Conservation (phyloP, 305 asterid genomes). For the Nicotiana rustica region DNA sequence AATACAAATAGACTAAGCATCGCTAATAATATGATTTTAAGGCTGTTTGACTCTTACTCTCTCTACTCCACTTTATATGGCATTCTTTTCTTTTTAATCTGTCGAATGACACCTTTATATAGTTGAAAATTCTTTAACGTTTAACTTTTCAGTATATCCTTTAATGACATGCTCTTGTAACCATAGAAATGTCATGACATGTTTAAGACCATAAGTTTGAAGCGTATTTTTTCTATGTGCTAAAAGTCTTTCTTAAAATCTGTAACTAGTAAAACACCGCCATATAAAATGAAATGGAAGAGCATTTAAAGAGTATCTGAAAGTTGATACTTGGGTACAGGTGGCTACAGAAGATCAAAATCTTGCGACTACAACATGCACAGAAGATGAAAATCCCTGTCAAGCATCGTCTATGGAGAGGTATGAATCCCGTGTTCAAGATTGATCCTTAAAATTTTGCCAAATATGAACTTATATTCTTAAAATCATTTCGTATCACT, state of each 20-base stretch:
- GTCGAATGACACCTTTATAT: no score
- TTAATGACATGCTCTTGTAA: no score
- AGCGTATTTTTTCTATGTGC: no score
- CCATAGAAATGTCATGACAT: no score
- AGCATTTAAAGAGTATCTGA: neutral
- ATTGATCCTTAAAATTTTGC: constrained; percentile 8
- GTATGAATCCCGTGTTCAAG: neutral
- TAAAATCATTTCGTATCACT: neutral
- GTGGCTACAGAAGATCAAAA: neutral
- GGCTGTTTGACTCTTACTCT: neutral
- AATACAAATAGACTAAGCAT: neutral
- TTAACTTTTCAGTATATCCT: no score
- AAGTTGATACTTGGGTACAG: neutral
- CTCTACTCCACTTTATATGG: no score
- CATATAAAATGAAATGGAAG: no score
- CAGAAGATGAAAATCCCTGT: neutral
- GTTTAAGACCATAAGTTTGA: no score
- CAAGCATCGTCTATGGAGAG: neutral
- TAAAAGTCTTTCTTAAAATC: no score
- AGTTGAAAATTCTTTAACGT: no score
- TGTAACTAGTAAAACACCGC: no score
- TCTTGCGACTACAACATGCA: neutral
- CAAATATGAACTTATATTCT: neutral
- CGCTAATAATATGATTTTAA: neutral
- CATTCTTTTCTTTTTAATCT: no score